Evolutionary conservation across 495 filamentous ascomycete species (phyloP), one percentile per base, ranked within the genome.

Genomic region (Delitschia confertaspora): DNA sequence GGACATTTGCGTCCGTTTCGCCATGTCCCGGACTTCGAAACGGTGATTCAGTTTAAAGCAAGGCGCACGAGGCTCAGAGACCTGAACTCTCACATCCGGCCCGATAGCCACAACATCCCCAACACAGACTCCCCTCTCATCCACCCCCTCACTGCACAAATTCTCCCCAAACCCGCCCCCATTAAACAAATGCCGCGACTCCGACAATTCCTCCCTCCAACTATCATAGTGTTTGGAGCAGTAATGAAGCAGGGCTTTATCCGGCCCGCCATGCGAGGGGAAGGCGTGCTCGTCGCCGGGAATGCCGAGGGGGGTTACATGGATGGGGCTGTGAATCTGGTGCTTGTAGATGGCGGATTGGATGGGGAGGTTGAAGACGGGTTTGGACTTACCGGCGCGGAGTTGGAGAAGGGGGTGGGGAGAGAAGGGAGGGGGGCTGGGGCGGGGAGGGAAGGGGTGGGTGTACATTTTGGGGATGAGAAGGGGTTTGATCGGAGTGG

Each of bases 91-190:
- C 11, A 59, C 61, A 16, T 64, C 66, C 16, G 53, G 40, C 21
- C 47, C 52, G 9, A 77, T 65, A 2, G 65, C 53, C 8, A 71
- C 51, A 23, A 69, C 57, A 45, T 79, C 75, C 6, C 75, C 75
- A 27, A 78, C 74, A 50, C 73, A 76, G 4, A 77, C 60, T 53
- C 74, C 76, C 18, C 62, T 60, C 60, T 79, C 75, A 47, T 74
- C 75, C 60, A 76, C 60, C 29, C 47, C 60, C 18, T 56, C 47
- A 7, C 59, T 61, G 14, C 74, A 69, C 1, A 79, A 58, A 46
- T 79, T 79, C 58, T 79, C 75, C 16, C 75, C 75, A 49, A 77
- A 77, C 2, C 63, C 71, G 22, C 75, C 75, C 1, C 65, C 60
- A 8, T 57, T 33, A 45, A 79, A 77, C 9, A 50, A 52, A 0